Conservation (phyloP, 768 basidiomycete species). For the Trametes cingulata region DNA sequence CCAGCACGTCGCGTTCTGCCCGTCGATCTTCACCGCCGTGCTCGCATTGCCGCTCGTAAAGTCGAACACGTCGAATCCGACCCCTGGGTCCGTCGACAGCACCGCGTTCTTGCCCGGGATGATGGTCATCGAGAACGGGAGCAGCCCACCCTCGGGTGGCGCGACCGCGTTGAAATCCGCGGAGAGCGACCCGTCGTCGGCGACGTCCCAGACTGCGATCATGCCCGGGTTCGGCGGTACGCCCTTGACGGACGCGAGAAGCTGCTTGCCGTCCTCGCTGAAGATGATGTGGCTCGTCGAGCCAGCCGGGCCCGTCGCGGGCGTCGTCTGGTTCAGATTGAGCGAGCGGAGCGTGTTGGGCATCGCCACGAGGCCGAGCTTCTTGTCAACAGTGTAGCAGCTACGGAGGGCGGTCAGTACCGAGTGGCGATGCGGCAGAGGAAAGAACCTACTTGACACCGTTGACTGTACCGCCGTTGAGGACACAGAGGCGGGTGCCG, state of each 20-base stretch:
- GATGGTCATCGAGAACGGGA: conserved; percentile 50
- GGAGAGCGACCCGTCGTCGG: conserved; percentile 45
- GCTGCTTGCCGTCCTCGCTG: conserved; percentile 43
- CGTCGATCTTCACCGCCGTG: conserved; percentile 27
- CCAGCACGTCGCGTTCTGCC: conserved; percentile 36
- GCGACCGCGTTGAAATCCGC: conserved; percentile 38
- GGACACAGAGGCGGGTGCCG: conserved; percentile 23
- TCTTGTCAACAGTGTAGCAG: conserved; percentile 47
- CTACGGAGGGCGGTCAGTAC: conserved; percentile 24
- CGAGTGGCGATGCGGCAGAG: background rate
- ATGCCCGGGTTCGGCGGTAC: conserved; percentile 47
- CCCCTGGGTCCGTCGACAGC: conserved; percentile 32
- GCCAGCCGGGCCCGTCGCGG: conserved; percentile 49
- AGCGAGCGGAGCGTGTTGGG: conserved; percentile 45
- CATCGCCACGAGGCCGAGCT: conserved; percentile 41
- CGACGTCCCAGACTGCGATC: conserved; percentile 52
- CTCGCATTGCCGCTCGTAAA: conserved; percentile 23
- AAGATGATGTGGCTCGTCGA: conserved; percentile 48
- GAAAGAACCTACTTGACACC: conserved; percentile 38
- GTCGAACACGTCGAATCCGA: conserved; percentile 35
- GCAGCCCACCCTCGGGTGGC: conserved; percentile 42
- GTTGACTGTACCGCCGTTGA: conserved; percentile 47
- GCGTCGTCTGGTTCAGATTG: conserved; percentile 51
- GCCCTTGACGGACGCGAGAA: conserved; percentile 53
- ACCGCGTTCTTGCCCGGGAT: conserved; percentile 34